Evolutionary conservation across 805 yeast genomes (phyloP).

Genomic region (Grigorovia jiainica): DNA sequence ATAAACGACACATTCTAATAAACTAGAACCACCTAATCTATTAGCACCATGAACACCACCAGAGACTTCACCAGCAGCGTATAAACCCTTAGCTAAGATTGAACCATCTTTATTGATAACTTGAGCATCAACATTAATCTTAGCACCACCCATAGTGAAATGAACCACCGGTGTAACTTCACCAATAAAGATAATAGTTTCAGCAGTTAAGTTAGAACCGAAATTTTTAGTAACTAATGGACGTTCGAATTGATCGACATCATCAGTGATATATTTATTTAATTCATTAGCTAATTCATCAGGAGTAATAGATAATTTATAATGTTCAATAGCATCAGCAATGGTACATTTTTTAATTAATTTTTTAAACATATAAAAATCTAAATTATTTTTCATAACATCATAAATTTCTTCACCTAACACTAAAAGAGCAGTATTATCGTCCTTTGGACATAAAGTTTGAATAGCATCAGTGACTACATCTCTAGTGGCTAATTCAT

Average conservation of each 20-base stretch:
- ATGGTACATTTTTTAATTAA: constrained; percentile 27
- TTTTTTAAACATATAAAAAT: constrained; percentile 38
- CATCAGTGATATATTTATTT: constrained; percentile 14
- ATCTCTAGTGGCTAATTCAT: constrained; percentile 48
- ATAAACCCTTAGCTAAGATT: constrained; percentile 36
- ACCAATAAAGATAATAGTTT: constrained; percentile 36
- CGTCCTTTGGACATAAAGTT: constrained; percentile 20
- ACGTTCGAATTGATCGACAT: constrained; percentile 31
- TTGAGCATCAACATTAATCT: constrained; percentile 39
- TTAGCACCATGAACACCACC: constrained; percentile 64
- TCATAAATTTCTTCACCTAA: constrained; percentile 37
- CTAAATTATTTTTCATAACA: constrained; percentile 40
- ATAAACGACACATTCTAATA: constrained; percentile 53
- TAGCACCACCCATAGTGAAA: constrained; percentile 61
- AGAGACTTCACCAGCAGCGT: constrained; percentile 58
- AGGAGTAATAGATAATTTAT: constrained; percentile 16
- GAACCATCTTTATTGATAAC: constrained; percentile 31
- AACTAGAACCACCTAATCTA: constrained; percentile 50
- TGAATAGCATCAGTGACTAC: constrained; percentile 38
- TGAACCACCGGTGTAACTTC: constrained; percentile 54
- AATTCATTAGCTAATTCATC: constrained; percentile 19
- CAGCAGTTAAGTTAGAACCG: constrained; percentile 15
- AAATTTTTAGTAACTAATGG: constrained; percentile 27
- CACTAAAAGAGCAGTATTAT: constrained; percentile 28
- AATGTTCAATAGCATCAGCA: constrained; percentile 22